Evolutionary conservation across 1,139 yeast species (phyloP), one percentile per base, ranked within the genome.

Genomic region (Candida frijolesensis): DNA sequence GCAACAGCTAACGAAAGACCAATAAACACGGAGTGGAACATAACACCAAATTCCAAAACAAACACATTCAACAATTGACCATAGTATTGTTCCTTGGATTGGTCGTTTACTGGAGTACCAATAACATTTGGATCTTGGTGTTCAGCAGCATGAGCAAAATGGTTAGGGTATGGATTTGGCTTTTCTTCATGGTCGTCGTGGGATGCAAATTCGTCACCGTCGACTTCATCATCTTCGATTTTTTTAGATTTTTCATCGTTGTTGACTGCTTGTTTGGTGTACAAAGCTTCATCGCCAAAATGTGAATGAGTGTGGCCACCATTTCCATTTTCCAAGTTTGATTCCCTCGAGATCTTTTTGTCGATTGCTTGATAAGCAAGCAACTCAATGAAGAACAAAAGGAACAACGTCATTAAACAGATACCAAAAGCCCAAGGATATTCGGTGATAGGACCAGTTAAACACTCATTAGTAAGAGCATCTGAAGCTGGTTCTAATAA

Each of bases 11-110:
- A 72, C 0, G 92, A 78, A 46, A 89, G 72, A 38, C 96, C 96
- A 47, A 88, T 80, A 64, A 89, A 85, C 1, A 88, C 85, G 2
- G 96, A 87, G 69, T 89, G 96, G 78, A 89, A 87, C 40, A 89
- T 70, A 44, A 89, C 80, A 59, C 96, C 96, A 60, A 87, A 86
- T 65, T 89, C 96, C 54, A 89, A 75, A 30, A 87, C 82, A 49
- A 85, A 74, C 6, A 87, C 82, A 45, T 60, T 58, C 2, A 70
- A 57, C 50, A 76, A 64, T 59, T 76, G 83, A 3, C 80, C 80
- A 51, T 71, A 70, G 58, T 79, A 78, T 46, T 65, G 64, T 55
- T 78, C 78, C 57, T 68, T 72, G 46, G 61, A 68, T 2, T 56
- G 42, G 45, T 67, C 67, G 49, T 63, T 62, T 38, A 65, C 74